Evolutionary conservation across 257 asterid genomes (phyloP).

Genomic region (Solanum medicagineum): DNA sequence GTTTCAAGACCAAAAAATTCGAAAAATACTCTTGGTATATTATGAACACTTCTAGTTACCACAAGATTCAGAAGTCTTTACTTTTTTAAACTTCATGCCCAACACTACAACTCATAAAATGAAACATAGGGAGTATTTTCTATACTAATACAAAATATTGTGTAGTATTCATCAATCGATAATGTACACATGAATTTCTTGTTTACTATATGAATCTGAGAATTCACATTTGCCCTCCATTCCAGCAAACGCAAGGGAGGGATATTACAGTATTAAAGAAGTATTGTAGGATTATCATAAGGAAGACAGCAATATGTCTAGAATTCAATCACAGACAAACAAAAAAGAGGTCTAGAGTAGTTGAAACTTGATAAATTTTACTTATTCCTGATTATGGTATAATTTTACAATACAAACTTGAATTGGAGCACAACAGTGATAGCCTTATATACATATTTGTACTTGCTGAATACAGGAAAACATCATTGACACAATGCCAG

Average conservation of each 20-base stretch:
- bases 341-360: neutral
- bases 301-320: neutral
- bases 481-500: neutral
- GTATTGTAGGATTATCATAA: neutral
- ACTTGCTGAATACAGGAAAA: neutral
- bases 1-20: neutral
- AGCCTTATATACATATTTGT: neutral
- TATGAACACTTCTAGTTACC: neutral
- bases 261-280: neutral
- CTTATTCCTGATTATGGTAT: neutral
- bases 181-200: neutral
- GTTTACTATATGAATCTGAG: neutral
- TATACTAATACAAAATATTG: neutral
- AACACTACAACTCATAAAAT: neutral
- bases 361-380: neutral
- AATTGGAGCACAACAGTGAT: neutral
- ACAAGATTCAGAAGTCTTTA: neutral
- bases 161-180: neutral
- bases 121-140: neutral
- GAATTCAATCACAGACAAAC: neutral
- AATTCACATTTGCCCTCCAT: neutral
- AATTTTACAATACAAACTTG: neutral
- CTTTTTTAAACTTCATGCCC: neutral
- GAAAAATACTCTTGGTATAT: neutral
- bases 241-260: neutral